phyloP scores from a whole-genome alignment of 2,329 filamentous ascomycete genomes.

The Aurifilum marmelostoma region DNA sequence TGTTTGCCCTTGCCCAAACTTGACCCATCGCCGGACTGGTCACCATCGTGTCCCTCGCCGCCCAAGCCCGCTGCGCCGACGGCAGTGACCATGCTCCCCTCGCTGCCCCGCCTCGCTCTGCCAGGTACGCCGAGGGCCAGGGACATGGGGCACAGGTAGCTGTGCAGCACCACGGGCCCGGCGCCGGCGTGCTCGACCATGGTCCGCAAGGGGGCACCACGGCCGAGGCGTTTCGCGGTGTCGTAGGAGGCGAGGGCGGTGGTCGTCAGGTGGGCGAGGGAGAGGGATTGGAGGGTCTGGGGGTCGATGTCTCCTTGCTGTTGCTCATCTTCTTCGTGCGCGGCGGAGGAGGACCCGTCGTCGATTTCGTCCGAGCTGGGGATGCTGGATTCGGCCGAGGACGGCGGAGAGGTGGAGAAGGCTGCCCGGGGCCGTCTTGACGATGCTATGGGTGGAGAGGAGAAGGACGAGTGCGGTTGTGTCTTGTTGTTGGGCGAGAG shows the following conservation, averaged over 20 bases:
- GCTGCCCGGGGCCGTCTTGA: conserved; percentile 8
- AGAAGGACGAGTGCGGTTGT: conserved; percentile 40
- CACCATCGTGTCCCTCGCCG: conserved; percentile 23
- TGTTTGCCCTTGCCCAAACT: not conserved
- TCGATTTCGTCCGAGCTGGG: not conserved
- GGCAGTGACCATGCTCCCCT: conserved; percentile 18
- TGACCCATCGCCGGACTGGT: conserved; percentile 15
- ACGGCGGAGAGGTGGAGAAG: conserved; percentile 25
- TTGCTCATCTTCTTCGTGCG: not conserved
- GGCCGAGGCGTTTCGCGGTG: conserved; percentile 54
- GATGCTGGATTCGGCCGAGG: conserved; percentile 6
- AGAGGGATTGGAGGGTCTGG: conserved; percentile 39
- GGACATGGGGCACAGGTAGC: conserved; percentile 30
- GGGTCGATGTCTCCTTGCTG: conserved; percentile 2
- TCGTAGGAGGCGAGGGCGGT: conserved; percentile 58
- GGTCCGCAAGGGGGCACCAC: conserved; percentile 59
- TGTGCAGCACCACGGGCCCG: conserved; percentile 44
- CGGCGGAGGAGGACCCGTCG: conserved; percentile 12
- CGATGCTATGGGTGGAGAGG: conserved; percentile 9
- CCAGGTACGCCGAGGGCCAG: conserved; percentile 22
- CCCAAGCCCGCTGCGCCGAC: not conserved
- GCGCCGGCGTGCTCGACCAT: conserved; percentile 58
- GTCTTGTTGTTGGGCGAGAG: conserved; percentile 34
- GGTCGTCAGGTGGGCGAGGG: conserved; percentile 57
- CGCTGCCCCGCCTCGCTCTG: not conserved